Evolutionary conservation across 169 alveolate genomes (phyloP).

Genomic region (Plasmodium gonderi): DNA sequence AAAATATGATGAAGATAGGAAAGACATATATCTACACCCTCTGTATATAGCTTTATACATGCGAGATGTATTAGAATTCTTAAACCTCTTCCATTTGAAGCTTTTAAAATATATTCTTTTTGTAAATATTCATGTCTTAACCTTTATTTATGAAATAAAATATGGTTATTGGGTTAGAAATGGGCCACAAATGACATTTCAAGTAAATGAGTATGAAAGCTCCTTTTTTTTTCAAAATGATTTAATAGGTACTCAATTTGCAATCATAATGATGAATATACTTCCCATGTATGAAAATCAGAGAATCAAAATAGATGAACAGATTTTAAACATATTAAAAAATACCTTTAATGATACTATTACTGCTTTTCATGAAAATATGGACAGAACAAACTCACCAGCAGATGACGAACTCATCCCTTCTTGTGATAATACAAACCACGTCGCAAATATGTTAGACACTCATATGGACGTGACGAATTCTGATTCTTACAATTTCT

Average conservation of each 20-base stretch:
- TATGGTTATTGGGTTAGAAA: constrained; percentile 72
- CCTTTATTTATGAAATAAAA: constrained; percentile 64
- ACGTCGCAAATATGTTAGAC: no score
- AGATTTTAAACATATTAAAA: background rate
- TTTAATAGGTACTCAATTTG: constrained; percentile 48
- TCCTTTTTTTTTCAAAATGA: constrained; percentile 55
- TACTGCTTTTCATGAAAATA: no score
- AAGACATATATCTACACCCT: constrained; percentile 41
- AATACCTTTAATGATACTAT: background rate
- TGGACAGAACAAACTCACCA: no score
- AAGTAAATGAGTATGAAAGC: constrained; percentile 28
- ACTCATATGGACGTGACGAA: no score
- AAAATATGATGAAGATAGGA: constrained; percentile 4
- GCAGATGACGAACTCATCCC: no score
- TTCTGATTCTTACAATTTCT: no score
- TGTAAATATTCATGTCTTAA: constrained; percentile 24
- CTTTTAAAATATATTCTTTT: constrained; percentile 23
- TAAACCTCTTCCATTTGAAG: constrained; percentile 26
- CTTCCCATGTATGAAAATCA: constrained; percentile 49
- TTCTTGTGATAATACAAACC: no score
- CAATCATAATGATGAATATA: constrained; percentile 64
- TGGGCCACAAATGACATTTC: constrained; percentile 56
- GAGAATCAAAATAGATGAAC: background rate
- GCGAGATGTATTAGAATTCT: constrained; percentile 47
- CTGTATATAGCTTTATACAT: constrained; percentile 45